Evolutionary conservation across 2,329 filamentous ascomycete genomes (phyloP).

Genomic region (Parastagonospora avenae): DNA sequence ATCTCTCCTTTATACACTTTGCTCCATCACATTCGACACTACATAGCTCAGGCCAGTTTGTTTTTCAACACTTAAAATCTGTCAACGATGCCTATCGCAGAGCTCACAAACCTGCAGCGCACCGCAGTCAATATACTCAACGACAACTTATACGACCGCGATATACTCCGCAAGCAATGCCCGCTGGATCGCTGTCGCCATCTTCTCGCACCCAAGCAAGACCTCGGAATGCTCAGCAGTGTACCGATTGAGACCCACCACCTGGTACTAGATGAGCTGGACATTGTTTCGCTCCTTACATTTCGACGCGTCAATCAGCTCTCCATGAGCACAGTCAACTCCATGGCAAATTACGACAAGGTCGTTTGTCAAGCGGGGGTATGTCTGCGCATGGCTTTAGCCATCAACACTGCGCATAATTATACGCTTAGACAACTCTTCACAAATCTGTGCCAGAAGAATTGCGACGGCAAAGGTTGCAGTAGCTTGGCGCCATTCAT

Average conservation of each 20-base stretch:
- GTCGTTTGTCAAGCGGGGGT: neutral
- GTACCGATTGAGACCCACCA: neutral
- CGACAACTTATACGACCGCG: neutral
- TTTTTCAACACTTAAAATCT: too few relatives aligned
- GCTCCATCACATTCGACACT: too few relatives aligned
- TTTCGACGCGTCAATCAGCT: slow-evolving; percentile 1
- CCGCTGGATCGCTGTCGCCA: neutral
- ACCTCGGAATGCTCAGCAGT: neutral
- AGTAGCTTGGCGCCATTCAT: too few relatives aligned
- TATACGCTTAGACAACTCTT: too few relatives aligned
- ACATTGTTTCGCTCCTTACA: neutral
- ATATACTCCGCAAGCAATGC: neutral
- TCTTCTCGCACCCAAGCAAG: neutral
- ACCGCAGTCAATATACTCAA: neutral
- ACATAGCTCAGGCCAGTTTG: too few relatives aligned
- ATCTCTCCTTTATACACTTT: too few relatives aligned
- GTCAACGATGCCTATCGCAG: neutral
- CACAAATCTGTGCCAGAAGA: too few relatives aligned
- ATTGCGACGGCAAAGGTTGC: too few relatives aligned
- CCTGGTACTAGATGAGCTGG: neutral
- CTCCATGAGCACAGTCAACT: neutral
- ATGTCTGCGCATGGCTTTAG: too few relatives aligned
- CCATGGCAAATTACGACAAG: neutral
- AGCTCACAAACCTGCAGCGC: neutral
- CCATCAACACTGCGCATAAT: too few relatives aligned